A percentile compares a stretch with the other conserved stretches of the same genome.
Conservation (phyloP, 2,329 filamentous ascomycete genomes). For the Penicillium crustosum region DNA sequence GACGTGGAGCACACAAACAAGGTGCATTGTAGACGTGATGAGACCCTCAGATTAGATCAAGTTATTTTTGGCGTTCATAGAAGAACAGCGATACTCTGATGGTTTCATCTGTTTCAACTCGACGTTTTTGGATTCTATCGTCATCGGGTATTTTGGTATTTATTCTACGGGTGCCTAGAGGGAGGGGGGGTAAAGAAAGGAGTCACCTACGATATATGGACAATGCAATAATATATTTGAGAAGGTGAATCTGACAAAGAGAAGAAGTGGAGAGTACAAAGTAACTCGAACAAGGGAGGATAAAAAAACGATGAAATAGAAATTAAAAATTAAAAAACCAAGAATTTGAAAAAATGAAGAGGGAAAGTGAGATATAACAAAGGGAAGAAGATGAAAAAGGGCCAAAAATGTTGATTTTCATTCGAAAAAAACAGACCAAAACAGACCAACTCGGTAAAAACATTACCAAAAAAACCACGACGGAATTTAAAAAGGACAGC, state of each 20-base stretch:
- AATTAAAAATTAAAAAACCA: no score
- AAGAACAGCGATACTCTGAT: slow-evolving; percentile 24
- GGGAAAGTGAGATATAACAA: not conserved
- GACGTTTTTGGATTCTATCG: slow-evolving; percentile 27
- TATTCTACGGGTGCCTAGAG: not conserved
- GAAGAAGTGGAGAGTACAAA: not conserved
- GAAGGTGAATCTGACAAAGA: slow-evolving; percentile 3
- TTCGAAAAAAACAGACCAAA: slow-evolving; percentile 1
- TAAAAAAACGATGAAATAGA: not conserved
- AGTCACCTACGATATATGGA: not conserved
- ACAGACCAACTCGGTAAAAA: not conserved
- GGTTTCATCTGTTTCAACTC: slow-evolving; percentile 31
- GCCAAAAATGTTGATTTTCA: not conserved
- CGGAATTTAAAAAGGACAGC: slow-evolving; percentile 40
- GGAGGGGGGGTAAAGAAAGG: not conserved
- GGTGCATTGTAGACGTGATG: not conserved
- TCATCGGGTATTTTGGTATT: slow-evolving; percentile 34
- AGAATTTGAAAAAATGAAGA: not conserved
- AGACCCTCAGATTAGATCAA: slow-evolving; percentile 62
- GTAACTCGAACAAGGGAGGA: not conserved
- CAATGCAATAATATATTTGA: not conserved
- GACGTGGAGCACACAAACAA: slow-evolving; percentile 1
- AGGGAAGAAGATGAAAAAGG: not conserved
- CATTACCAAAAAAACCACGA: slow-evolving; percentile 11
- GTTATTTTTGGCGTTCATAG: slow-evolving; percentile 52